Evolutionary conservation across 2,329 filamentous ascomycete species (phyloP).

Genomic region (Fusarium brevicatenulatum): DNA sequence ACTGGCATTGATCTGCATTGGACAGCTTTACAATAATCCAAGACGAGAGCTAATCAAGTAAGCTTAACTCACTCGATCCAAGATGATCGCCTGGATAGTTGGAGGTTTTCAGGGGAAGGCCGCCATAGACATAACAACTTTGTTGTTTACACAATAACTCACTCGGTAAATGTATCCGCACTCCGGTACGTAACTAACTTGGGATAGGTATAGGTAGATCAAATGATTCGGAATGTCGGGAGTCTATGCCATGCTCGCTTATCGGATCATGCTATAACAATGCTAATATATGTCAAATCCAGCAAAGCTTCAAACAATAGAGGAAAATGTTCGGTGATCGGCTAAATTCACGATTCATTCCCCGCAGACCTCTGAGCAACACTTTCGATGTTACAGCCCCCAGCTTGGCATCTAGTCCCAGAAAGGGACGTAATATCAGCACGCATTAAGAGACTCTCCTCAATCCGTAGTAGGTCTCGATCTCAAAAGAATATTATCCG

Average conservation of each 20-base stretch:
- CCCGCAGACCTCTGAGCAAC: not conserved
- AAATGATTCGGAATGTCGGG: not conserved
- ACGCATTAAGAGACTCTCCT: not conserved
- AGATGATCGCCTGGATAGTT: not conserved
- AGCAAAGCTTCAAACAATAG: not conserved
- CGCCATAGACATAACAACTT: too few species aligned
- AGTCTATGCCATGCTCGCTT: not conserved
- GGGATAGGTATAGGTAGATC: not conserved
- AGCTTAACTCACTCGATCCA: not conserved
- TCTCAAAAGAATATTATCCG: not conserved
- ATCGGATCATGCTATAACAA: not conserved
- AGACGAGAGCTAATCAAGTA: not conserved
- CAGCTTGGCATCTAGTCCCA: not conserved
- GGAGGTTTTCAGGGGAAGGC: too few species aligned
- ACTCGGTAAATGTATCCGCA: too few species aligned
- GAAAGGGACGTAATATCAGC: not conserved
- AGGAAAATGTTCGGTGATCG: not conserved
- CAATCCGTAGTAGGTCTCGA: not conserved
- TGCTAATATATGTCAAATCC: not conserved
- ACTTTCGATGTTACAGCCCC: not conserved
- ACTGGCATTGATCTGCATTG: rapidly evolving
- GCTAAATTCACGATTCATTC: not conserved
- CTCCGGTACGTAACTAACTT: not conserved
- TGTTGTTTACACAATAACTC: too few species aligned
- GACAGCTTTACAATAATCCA: not conserved